phyloP scores from a whole-genome alignment of 352 stramenopile genomes.

The Albugo laibachii region DNA sequence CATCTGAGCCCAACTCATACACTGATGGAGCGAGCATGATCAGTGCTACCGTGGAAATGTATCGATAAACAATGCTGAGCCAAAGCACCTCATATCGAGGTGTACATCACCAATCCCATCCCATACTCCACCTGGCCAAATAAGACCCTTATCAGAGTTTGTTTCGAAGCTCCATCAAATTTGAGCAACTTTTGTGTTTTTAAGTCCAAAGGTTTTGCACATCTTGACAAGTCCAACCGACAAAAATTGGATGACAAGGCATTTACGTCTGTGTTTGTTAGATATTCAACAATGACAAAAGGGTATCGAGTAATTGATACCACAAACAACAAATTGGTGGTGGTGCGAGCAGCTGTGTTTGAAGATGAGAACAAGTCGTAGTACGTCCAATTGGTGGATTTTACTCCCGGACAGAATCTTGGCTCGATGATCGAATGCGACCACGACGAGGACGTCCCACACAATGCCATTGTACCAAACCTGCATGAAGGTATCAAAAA shows the following conservation, averaged over 20 bases:
- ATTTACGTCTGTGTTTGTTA: constrained; percentile 3
- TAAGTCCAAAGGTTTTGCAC: constrained; percentile 5
- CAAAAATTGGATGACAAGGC: constrained; percentile 6
- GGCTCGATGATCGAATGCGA: no score
- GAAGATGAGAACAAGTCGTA: no score
- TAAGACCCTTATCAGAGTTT: constrained; percentile 5
- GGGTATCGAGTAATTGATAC: no score
- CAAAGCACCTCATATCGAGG: constrained; percentile 3
- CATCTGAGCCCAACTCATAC: constrained; percentile 1
- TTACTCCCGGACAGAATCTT: no score
- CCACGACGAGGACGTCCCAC: no score
- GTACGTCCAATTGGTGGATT: no score
- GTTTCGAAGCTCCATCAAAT: background rate
- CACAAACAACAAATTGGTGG: no score
- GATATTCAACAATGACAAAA: constrained; percentile 2
- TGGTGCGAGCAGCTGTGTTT: no score
- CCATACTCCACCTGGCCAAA: background rate
- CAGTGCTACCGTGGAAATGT: constrained; percentile 3
- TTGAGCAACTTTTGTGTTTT: constrained; percentile 4
- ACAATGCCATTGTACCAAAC: no score
- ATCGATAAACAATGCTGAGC: constrained; percentile 3
- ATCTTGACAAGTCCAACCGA: constrained; percentile 4
- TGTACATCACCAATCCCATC: constrained; percentile 5
- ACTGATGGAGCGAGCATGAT: constrained; percentile 3
- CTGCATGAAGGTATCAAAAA: no score